Conservation (phyloP, 768 basidiomycete species). For the Floccularia luteovirens region DNA sequence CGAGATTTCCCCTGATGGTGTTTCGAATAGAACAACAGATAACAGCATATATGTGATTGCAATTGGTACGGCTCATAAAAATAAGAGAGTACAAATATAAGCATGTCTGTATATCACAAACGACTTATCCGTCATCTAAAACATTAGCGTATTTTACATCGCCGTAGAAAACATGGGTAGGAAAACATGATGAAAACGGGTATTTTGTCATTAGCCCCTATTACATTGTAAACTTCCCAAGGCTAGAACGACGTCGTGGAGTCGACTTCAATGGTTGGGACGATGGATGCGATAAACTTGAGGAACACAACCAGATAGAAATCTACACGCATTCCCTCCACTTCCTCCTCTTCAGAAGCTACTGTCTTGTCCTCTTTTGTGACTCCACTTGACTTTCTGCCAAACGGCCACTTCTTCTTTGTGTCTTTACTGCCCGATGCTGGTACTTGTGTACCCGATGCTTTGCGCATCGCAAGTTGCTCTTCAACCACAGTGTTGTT, state of each 20-base stretch:
- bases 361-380: constrained; percentile 36
- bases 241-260: constrained; percentile 71
- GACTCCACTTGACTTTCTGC: constrained; percentile 62
- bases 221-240: neutral
- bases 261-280: constrained; percentile 98
- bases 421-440: constrained; percentile 37
- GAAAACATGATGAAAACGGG: neutral
- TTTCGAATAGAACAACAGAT: too few relatives aligned
- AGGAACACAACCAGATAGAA: constrained; percentile 98
- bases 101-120: too few relatives aligned
- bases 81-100: too few relatives aligned
- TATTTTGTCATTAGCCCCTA: neutral
- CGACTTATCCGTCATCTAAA: constrained; percentile 1
- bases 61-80: too few relatives aligned
- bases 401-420: constrained; percentile 84
- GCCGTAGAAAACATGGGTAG: neutral
- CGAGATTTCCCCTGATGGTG: too few relatives aligned
- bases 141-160: constrained; percentile 1
- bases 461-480: constrained; percentile 63
- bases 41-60: too few relatives aligned
- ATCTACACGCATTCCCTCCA: constrained; percentile 93
- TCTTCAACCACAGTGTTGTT: constrained; percentile 81
- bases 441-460: constrained; percentile 16
- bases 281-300: constrained; percentile 98
- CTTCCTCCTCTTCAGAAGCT: constrained; percentile 54